These are phyloP conservation scores for Nothophytophthora sp. DNA, from an alignment of 352 stramenopile genomes.

Conservation along the genomic window DNA sequence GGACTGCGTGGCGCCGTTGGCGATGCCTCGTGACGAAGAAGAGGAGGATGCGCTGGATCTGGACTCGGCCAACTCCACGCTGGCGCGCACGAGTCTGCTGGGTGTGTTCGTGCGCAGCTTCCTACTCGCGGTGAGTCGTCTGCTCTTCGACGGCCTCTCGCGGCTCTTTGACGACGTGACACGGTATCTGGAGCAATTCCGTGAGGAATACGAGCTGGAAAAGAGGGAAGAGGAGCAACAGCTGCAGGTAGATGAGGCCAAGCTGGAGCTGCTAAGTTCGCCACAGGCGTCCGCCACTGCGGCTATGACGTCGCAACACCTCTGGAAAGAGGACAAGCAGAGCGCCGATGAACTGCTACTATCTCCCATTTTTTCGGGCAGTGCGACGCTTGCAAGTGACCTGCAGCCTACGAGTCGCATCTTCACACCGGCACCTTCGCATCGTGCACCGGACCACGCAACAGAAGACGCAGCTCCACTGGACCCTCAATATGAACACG, in stretches of 20 bases:
- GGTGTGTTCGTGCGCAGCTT: slow-evolving; percentile 75
- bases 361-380: slow-evolving; percentile 31
- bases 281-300: slow-evolving; percentile 3
- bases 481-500: slow-evolving; percentile 19
- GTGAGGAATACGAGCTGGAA: slow-evolving; percentile 31
- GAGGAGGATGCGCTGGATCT: slow-evolving; percentile 13
- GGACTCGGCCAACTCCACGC: slow-evolving; percentile 48
- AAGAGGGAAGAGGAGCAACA: slow-evolving; percentile 1
- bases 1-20: slow-evolving; percentile 56
- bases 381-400: slow-evolving; percentile 8
- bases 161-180: slow-evolving; percentile 63
- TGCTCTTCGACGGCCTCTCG: slow-evolving; percentile 76
- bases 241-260: slow-evolving; percentile 5
- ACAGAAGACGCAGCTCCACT: slow-evolving; percentile 7
- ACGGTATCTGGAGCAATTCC: slow-evolving; percentile 51
- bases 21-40: slow-evolving; percentile 14
- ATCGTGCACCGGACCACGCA: slow-evolving; percentile 3
- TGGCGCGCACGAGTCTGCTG: slow-evolving; percentile 57
- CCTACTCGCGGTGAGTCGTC: slow-evolving; percentile 50
- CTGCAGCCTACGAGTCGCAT: slow-evolving; percentile 3
- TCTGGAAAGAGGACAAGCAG: slow-evolving; percentile 27
- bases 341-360: slow-evolving; percentile 31
- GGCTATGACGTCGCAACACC: slow-evolving; percentile 21
- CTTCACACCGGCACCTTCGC: slow-evolving; percentile 15
- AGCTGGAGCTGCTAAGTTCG: slow-evolving; percentile 21